These are phyloP conservation scores for Yarrowia deformans DNA, from an alignment of 805 yeast genomes.

Conservation along the genomic window DNA sequence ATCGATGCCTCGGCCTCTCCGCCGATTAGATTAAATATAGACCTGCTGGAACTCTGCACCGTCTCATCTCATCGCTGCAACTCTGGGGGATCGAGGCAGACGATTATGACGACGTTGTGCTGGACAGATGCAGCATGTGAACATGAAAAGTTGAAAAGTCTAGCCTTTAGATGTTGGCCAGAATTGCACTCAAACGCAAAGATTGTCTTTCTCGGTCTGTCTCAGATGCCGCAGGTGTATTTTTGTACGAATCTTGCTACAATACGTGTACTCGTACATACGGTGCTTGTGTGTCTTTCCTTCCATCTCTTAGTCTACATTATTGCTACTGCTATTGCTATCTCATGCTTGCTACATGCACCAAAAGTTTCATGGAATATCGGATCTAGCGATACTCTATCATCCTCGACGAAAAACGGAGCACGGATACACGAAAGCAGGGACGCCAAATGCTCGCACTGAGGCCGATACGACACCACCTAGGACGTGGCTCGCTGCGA, in stretches of 20 bases:
- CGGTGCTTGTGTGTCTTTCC: too few species aligned
- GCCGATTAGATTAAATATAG: neutral
- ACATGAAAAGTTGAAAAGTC: neutral
- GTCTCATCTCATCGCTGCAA: conserved; percentile 27
- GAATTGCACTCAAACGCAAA: too few species aligned
- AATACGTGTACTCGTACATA: neutral
- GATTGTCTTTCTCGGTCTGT: too few species aligned
- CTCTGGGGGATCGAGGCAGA: conserved; percentile 6
- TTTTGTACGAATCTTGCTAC: too few species aligned
- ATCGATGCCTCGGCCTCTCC: conserved; percentile 3
- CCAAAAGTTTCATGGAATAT: neutral
- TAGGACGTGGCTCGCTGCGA: neutral
- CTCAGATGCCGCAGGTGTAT: too few species aligned
- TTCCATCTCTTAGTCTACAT: too few species aligned
- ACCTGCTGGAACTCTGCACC: conserved; percentile 17
- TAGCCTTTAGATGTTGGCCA: too few species aligned
- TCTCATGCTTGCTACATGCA: neutral
- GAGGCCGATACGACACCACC: neutral
- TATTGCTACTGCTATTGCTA: neutral
- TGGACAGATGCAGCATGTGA: conserved; percentile 22
- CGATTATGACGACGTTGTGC: neutral
- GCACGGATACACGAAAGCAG: neutral
- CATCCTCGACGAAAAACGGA: conserved; percentile 4
- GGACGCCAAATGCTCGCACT: neutral
- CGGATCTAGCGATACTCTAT: conserved; percentile 4